Evolutionary conservation across 2,329 filamentous ascomycete genomes (phyloP), one percentile per base, ranked within the genome.

Genomic region (Scytalidium sp.): DNA sequence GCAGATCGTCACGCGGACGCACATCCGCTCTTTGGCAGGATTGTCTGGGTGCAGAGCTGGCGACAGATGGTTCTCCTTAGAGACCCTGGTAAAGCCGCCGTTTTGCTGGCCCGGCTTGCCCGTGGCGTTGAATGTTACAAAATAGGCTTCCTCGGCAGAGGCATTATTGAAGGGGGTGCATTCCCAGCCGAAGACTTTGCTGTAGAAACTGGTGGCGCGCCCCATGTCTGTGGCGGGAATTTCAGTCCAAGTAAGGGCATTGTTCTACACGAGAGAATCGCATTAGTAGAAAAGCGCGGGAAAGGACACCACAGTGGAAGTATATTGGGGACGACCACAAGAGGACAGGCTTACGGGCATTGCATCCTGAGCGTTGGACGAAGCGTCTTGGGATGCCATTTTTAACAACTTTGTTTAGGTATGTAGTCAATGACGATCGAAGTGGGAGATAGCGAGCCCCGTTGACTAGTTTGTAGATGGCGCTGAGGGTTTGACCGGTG

Each of bases 191-290:
- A 57, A 65, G 22, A 72, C 58, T 17, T 64, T 56, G 8, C 56
- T 59, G 53, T 72, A 73, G 59, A 74, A 72, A 39, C 60, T 62
- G 41, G 64, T 61, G 47, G 66, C 70, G 23, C 70, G 62, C 23
- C 52, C 43, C 13, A 69, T 50, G 53, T 70, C 61, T 22, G 53
- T 58, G 45, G 67, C 65, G n/a, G 70, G 69, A 13, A 73, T 56
- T 48, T 73, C 66, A 42, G 69, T 63, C 67, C 68, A 73, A 57
- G 43, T 22, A 22, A 44, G 10, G n/a, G 42, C 10, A 44, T 22
- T 22, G 19, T 17, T 8, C 42, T 44, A 13, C 13, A 29, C n/a
- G n/a, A n/a, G n/a, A n/a, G n/a, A n/a, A n/a, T n/a, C n/a, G n/a
- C n/a, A n/a, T n/a, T n/a, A n/a, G n/a, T n/a, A n/a, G n/a, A n/a